A percentile compares a stretch with the other conserved stretches of the same genome.
Evolutionary conservation across 352 stramenopile genomes (phyloP).

Genomic region (Globisporangium acanthophoron): DNA sequence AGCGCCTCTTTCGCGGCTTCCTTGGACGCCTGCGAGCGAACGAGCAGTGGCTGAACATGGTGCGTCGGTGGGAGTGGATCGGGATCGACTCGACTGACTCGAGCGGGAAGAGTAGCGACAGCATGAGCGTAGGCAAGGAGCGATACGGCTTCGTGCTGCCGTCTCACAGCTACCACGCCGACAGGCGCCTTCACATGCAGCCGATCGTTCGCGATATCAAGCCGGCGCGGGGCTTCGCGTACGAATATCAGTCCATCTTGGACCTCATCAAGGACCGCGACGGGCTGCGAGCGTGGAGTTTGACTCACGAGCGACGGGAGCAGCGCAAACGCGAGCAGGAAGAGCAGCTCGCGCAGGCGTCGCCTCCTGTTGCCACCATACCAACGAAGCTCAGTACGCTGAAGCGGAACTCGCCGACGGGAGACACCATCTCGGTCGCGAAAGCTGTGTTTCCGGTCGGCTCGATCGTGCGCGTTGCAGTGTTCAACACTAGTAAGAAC

Average conservation of each 20-base stretch:
- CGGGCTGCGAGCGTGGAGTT: conserved; percentile 52
- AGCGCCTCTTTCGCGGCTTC: conserved; percentile 48
- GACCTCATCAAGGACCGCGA: conserved; percentile 63
- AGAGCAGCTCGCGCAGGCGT: not conserved
- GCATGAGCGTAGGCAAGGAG: conserved; percentile 45
- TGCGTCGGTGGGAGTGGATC: conserved; percentile 75
- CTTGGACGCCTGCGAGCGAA: conserved; percentile 52
- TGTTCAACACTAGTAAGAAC: conserved; percentile 13
- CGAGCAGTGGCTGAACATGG: conserved; percentile 56
- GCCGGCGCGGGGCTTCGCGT: conserved; percentile 41
- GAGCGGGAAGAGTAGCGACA: conserved; percentile 33
- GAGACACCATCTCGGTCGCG: conserved; percentile 20
- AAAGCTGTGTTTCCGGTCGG: conserved; percentile 41
- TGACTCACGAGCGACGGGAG: conserved; percentile 32
- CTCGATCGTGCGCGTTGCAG: conserved; percentile 25
- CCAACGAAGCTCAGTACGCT: not conserved
- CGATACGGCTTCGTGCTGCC: conserved; percentile 54
- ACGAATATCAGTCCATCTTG: conserved; percentile 70
- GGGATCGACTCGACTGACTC: conserved; percentile 27
- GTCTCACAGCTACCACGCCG: conserved; percentile 39
- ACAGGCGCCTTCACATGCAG: conserved; percentile 43
- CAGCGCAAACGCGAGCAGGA: conserved; percentile 2
- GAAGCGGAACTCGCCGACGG: not conserved
- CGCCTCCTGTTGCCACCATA: not conserved
- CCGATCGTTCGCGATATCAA: conserved; percentile 32